Evolutionary conservation across 495 filamentous ascomycete species (phyloP), one percentile per base, ranked within the genome.

Genomic region (Pyrenula massariospora): DNA sequence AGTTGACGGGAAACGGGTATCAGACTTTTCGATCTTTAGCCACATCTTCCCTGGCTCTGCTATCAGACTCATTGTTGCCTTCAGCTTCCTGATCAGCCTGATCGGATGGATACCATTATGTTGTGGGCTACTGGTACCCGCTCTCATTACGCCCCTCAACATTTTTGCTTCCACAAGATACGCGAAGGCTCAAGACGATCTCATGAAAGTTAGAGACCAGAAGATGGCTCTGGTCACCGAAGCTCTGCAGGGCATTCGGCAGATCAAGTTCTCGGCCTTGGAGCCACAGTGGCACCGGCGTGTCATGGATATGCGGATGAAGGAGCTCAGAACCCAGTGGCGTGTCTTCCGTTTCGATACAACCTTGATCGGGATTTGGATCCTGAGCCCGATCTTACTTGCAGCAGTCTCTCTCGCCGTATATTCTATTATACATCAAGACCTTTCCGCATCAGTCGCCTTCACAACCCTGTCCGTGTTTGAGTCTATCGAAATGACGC

Each of bases 211-310:
- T 11, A 76, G 88, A 56, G 89, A 95, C 66, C 73, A 80, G 50
- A 92, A 92, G 63, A 81, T 91, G 75, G 83, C 77, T 0, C 76
- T 91, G 0, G 77, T 95, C 12, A 88, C 86, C 0, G 89, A 95
- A 65, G 88, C 86, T 0, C 70, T 95, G 0, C 83, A 88, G 59
- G 89, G 85, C 52, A 92, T 95, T 55, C 79, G 89, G 3, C 89
- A 94, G 64, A 88, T 95, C 65, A 95, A 95, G 61, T 91, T 95
- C 60, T 87, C 87, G 0, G 89, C 88, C 10, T 66, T 89, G n/a
- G 89, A 95, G 63, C 66, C 72, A 15, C 81, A 87, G 58, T 95
- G 89, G 89, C 79, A 91, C 67, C 69, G 76, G n/a, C 84, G 82
- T 55, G 89, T 95, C 54, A 65, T 70, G n/a, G 72, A 73, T 5